Evolutionary conservation across 108 stramenopile species (phyloP), one percentile per base, ranked within the genome.

Genomic region (Craspedostauros australis): DNA sequence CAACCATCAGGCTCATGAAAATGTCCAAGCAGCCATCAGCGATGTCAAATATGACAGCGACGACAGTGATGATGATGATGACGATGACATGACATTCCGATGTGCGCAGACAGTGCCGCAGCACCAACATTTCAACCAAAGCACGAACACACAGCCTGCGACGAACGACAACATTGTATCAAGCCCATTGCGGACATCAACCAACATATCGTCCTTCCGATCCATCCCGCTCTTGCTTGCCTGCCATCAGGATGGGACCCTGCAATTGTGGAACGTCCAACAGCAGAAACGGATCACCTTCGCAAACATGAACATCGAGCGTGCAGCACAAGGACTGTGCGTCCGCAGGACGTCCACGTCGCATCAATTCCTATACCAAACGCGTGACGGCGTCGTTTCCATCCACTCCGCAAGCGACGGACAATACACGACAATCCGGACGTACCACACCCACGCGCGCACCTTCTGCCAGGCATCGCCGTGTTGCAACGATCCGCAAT

Each of bases 371-470:
- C 44, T 86, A 1, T 83, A 76, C 53, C 90, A 91, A 58, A 83
- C 78, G 12, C 68, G 86, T 54, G 86, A 87, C 39, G 90, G 90
- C 21, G 84, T 76, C 8, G 84, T 91, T 4, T 73, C 90, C 8
- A 58, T 91, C 37, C 79, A 84, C 65, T 66, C 82, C 45, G 24
- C 23, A 40, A 22, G 32, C 8, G 30, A 26, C 30, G 12, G 19
- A 26, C 20, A 38, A 3, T 18, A 23, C 8, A 44, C 50, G 3
- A 30, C 53, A 1, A 25, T 47, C 14, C 57, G 41, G 37, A 9
- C 46, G 16, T 60, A 51, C 37, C 25, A 70, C 46, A 76, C 79
- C 1, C 31, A 64, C 16, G 83, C 80, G 15, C 56, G 54, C 42
- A 75, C 81, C 27, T 91, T 91, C 72, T 91, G 90, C 64, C 62